phyloP scores from a whole-genome alignment of 805 yeast species.

The Komagataella kurtzmanii region DNA sequence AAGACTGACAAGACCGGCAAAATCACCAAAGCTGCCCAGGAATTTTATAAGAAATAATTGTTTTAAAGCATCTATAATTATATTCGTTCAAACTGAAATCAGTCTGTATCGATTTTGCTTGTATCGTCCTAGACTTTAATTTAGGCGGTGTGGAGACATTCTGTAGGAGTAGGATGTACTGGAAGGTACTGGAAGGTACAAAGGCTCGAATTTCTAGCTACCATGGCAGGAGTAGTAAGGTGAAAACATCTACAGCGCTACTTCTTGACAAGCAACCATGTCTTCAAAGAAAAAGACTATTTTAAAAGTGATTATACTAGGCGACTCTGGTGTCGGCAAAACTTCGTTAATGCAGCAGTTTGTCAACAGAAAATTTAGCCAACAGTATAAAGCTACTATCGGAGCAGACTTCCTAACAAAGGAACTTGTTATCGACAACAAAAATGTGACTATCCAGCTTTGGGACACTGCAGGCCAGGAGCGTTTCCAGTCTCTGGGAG shows the following conservation, averaged over 20 bases:
- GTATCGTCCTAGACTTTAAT: no score
- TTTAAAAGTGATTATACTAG: slow-evolving; percentile 79
- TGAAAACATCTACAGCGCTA: background rate
- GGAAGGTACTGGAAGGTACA: background rate
- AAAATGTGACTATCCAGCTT: slow-evolving; percentile 68
- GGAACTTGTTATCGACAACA: slow-evolving; percentile 77
- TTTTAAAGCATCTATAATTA: no score
- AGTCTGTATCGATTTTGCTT: no score
- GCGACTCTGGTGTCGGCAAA: slow-evolving; percentile 97
- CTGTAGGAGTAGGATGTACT: no score
- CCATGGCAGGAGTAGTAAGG: background rate
- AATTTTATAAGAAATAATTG: no score
- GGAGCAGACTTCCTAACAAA: slow-evolving; percentile 96
- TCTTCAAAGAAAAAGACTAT: slow-evolving; percentile 62
- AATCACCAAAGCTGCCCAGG: no score
- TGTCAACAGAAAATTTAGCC: slow-evolving; percentile 86
- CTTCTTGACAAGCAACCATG: slow-evolving; percentile 16
- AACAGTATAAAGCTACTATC: slow-evolving; percentile 94
- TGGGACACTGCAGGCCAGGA: slow-evolving; percentile 99
- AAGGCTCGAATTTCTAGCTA: background rate
- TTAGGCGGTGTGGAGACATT: no score
- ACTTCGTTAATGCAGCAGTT: slow-evolving; percentile 96
- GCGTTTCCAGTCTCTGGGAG: slow-evolving; percentile 91
- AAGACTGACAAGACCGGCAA: no score
- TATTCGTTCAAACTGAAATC: no score